Conservation (phyloP, 306 rosid species). For the Luffa aegyptiaca region DNA sequence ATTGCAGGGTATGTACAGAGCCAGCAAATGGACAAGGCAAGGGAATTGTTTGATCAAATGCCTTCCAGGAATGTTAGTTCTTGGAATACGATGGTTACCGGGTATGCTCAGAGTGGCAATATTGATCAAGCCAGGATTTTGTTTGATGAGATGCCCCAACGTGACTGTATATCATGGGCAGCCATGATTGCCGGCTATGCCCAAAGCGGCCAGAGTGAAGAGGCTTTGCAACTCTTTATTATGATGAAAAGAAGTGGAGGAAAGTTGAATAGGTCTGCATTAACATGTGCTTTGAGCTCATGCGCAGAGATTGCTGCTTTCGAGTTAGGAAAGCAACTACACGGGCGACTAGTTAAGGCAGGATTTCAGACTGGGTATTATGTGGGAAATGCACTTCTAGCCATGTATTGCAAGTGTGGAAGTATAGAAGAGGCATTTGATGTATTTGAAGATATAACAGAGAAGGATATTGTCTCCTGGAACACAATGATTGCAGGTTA, state of each 20-base stretch:
- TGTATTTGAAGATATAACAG: slow-evolving; percentile 51
- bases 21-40: slow-evolving; percentile 50
- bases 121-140: slow-evolving; percentile 48
- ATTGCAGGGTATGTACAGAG: slow-evolving; percentile 62
- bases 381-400: slow-evolving; percentile 86
- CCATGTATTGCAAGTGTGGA: slow-evolving; percentile 78
- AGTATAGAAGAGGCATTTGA: slow-evolving; percentile 58
- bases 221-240: slow-evolving; percentile 58
- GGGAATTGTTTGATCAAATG: slow-evolving; percentile 59
- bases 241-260: slow-evolving; percentile 60
- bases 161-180: slow-evolving; percentile 79
- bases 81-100: slow-evolving; percentile 76
- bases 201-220: slow-evolving; percentile 63
- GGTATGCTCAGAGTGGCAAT: slow-evolving; percentile 54
- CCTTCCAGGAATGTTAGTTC: slow-evolving; percentile 62
- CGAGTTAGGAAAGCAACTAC: slow-evolving; percentile 79
- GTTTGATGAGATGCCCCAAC: slow-evolving; percentile 63
- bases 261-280: slow-evolving; percentile 45
- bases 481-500: slow-evolving; percentile 69
- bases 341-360: slow-evolving; percentile 49
- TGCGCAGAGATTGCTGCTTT: slow-evolving; percentile 79
- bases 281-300: slow-evolving; percentile 65
- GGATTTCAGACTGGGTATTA: slow-evolving; percentile 63
- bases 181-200: slow-evolving; percentile 76
- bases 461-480: slow-evolving; percentile 79